These are phyloP conservation scores for Colletotrichum falcatum DNA, from an alignment of 2,329 filamentous ascomycete genomes.

Conservation along the genomic window DNA sequence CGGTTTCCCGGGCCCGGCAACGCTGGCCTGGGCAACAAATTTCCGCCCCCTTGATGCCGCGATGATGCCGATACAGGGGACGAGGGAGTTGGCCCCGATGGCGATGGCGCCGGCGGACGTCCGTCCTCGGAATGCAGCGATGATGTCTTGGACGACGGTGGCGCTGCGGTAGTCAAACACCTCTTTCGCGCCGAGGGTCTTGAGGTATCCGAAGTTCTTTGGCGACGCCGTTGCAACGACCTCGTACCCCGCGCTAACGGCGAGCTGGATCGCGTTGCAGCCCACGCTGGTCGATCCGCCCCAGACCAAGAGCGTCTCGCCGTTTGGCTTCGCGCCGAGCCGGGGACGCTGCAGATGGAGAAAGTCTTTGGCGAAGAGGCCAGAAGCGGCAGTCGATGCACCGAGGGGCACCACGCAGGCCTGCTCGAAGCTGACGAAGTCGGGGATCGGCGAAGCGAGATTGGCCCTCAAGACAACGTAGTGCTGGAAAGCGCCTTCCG, in stretches of 20 bases:
- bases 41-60: slow-evolving; percentile 16
- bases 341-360: slow-evolving; percentile 43
- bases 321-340: slow-evolving; percentile 34
- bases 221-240: slow-evolving; percentile 58
- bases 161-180: slow-evolving; percentile 59
- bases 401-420: slow-evolving; percentile 47
- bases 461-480: slow-evolving; percentile 41
- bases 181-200: slow-evolving; percentile 56
- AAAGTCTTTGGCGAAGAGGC: slow-evolving; percentile 44
- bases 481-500: slow-evolving; percentile 45
- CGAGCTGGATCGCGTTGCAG: slow-evolving; percentile 59
- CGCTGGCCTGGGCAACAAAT: slow-evolving; percentile 28
- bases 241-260: slow-evolving; percentile 56
- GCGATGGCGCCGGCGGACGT: slow-evolving; percentile 41
- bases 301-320: slow-evolving; percentile 52
- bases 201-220: slow-evolving; percentile 58
- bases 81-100: slow-evolving; percentile 20
- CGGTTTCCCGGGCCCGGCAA: slow-evolving; percentile 9
- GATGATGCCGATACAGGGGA: slow-evolving; percentile 15
- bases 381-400: slow-evolving; percentile 46
- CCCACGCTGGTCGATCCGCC: slow-evolving; percentile 63
- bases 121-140: slow-evolving; percentile 46
- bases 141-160: slow-evolving; percentile 48
- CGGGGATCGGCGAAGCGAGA: slow-evolving; percentile 43
- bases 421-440: slow-evolving; percentile 43